Evolutionary conservation across 768 basidiomycete genomes (phyloP), one percentile per base, ranked within the genome.

Genomic region (Butyriboletus loyo): DNA sequence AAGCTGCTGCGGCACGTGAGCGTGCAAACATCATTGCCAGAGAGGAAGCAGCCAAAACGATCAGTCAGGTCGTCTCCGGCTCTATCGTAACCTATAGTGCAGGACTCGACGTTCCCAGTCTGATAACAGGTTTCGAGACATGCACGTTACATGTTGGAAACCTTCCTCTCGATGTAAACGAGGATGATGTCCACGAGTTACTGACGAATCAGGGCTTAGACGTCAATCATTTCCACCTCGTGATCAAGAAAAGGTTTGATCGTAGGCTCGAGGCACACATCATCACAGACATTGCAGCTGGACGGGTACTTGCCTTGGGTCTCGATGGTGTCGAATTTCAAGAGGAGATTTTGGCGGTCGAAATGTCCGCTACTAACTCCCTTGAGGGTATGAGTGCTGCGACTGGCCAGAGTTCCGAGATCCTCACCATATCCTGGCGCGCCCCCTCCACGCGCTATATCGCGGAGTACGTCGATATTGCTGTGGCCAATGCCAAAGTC

Each of bases 51-150:
- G 58, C 69, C 4, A 70, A 69, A 42, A 74, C 72, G 2, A 69
- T 75, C 11, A 76, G 67, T 49, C 72, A 72, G 44, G 55, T 79
- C n/a, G 74, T 81, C 15, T 70, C 71, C 19, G 77, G 75, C 7
- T 76, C 73, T 39, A 66, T 83, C 37, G 75, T 80, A 19, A 79
- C 79, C 3, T 83, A 72, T 37, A 70, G 71, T 27, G 75, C 79
- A 3, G 83, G 83, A 6, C 61, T 81, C 32, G 66, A 74, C n/a
- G 67, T 85, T 35, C 65, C 65, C 35, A 61, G 69, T 30, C 54
- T 82, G 28, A 62, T 80, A 25, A 70, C 76, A 17, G 81, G 80
- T 5, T 83, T 81, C 55, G 79, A 85, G 37, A 74, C 77, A 7
- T 79, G 77, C 57, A 71, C 72, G 10, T 62, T 85, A 24, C 74